Evolutionary conservation across 2,329 filamentous ascomycete species (phyloP), one percentile per base, ranked within the genome.

Genomic region (Phaeosphaeria sp.): DNA sequence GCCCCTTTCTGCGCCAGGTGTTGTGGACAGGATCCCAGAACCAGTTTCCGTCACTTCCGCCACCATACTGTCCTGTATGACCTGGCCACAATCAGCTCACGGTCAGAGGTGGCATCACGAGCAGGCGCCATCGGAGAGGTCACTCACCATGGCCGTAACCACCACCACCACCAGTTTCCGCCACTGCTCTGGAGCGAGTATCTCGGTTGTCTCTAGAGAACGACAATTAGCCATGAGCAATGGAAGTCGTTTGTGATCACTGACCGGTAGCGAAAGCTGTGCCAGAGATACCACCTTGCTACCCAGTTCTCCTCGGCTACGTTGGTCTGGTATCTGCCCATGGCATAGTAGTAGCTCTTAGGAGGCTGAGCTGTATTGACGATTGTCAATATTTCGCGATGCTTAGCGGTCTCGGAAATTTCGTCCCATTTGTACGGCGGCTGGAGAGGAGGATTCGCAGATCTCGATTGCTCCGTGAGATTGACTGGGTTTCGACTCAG

Each of bases 201-300:
- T 66, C 65, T 53, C 71, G 63, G 43, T 70, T 69, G 57, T 80
- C 79, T 51, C 81, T 77, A 36, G 24, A 18, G 8, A 42, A 49
- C 13, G 7, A 9, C 20, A 43, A 60, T 43, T 61, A 55, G 7
- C 39, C 27, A 39, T 13, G 21, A 25, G 25, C 8, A 20, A 7
- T 8, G 27, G 8, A 27, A 27, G 5, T n/a, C 11, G n/a, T 21
- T 1, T 1, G 3, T 33, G n/a, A 9, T 18, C 5, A 57, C 65
- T 6, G 52, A 71, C 67, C 67, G 63, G 59, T 79, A 82, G n/a
- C 81, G 78, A 60, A 83, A 83, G 57, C 81, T 80, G 63, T 83
- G 81, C 81, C 81, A 83, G 6, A 83, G 74, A 61, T 80, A 79
- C 81, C 81, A 83, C n/a, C 78, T 73, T 27, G 81, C 81, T 39